Evolutionary conservation across 208 protist genomes (phyloP).

Genomic region (Crithidia fasciculata): DNA sequence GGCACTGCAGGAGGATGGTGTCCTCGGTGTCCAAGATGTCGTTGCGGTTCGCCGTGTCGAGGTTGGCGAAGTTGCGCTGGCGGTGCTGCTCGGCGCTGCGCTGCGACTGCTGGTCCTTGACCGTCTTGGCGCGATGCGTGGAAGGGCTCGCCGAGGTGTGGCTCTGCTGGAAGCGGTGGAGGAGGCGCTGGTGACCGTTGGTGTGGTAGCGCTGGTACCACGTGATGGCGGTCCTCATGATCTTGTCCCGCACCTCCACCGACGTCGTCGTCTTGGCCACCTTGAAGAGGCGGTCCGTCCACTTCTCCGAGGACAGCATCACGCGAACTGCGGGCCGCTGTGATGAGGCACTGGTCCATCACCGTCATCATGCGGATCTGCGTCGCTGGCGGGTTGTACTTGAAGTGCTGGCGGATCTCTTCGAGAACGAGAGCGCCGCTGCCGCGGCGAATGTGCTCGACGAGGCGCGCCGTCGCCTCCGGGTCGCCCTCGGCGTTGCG

Average conservation of each 20-base stretch:
- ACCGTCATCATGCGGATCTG: slow-evolving; percentile 77
- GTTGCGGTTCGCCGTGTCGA: slow-evolving; percentile 50
- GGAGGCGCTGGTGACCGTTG: slow-evolving; percentile 69
- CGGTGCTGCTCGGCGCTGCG: slow-evolving; percentile 15
- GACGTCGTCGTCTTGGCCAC: slow-evolving; percentile 68
- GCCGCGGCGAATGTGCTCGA: slow-evolving; percentile 74
- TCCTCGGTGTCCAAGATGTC: slow-evolving; percentile 72
- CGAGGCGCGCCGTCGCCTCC: slow-evolving; percentile 58
- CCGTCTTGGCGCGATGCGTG: slow-evolving; percentile 46
- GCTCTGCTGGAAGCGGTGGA: slow-evolving; percentile 80
- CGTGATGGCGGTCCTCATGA: slow-evolving; percentile 71
- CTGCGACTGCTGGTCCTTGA: slow-evolving; percentile 39
- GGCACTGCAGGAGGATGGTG: slow-evolving; percentile 75
- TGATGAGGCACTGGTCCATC: slow-evolving; percentile 78
- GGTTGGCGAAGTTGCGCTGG: slow-evolving; percentile 45
- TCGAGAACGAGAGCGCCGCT: slow-evolving; percentile 70
- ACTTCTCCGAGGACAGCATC: slow-evolving; percentile 86
- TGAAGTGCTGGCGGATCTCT: slow-evolving; percentile 76
- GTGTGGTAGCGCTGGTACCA: slow-evolving; percentile 87
- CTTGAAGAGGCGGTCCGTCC: slow-evolving; percentile 88
- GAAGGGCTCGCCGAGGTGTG: slow-evolving; percentile 72
- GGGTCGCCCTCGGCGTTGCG: slow-evolving; percentile 52
- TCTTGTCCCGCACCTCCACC: slow-evolving; percentile 63
- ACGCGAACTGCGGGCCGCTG: slow-evolving; percentile 76
- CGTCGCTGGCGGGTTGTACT: slow-evolving; percentile 57